Evolutionary conservation across 331 rosid genomes (phyloP).

Genomic region (Malus hybrid): DNA sequence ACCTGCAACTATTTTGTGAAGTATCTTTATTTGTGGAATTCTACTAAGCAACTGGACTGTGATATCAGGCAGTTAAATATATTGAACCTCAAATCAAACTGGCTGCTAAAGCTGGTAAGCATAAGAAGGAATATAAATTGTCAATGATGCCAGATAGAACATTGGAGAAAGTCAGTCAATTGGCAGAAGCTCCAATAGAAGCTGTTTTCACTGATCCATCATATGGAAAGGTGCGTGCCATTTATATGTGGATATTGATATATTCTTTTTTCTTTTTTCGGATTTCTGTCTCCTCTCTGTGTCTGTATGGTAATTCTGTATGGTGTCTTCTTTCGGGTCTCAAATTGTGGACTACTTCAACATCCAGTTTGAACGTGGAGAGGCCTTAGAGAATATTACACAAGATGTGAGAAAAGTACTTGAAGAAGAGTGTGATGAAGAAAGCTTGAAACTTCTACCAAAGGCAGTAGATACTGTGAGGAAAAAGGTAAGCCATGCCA

Average conservation of each 20-base stretch:
- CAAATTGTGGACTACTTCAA: slow-evolving; percentile 11
- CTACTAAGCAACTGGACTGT: slow-evolving; percentile 22
- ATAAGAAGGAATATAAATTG: slow-evolving; percentile 76
- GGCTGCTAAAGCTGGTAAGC: slow-evolving; percentile 85
- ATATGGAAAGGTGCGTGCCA: slow-evolving; percentile 74
- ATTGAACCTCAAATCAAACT: slow-evolving; percentile 87
- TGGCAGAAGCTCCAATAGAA: slow-evolving; percentile 75
- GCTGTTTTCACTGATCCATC: slow-evolving; percentile 84
- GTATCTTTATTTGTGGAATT: slow-evolving; percentile 3
- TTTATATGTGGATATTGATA: background rate
- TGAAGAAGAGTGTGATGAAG: slow-evolving; percentile 88
- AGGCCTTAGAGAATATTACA: slow-evolving; percentile 76
- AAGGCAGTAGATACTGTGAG: slow-evolving; percentile 92
- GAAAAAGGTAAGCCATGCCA: slow-evolving; percentile 55
- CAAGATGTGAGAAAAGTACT: slow-evolving; percentile 70
- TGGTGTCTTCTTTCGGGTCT: slow-evolving; percentile 4
- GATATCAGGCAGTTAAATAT: slow-evolving; percentile 77
- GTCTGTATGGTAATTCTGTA: background rate
- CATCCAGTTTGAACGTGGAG: slow-evolving; percentile 92
- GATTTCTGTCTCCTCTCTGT: background rate
- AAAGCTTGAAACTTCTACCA: slow-evolving; percentile 65
- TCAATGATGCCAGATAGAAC: slow-evolving; percentile 76
- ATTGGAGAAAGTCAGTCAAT: slow-evolving; percentile 54
- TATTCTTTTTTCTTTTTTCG: background rate
- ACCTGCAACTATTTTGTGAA: background rate